Conservation (phyloP, 352 stramenopile genomes). For the Globisporangium barbulae region DNA sequence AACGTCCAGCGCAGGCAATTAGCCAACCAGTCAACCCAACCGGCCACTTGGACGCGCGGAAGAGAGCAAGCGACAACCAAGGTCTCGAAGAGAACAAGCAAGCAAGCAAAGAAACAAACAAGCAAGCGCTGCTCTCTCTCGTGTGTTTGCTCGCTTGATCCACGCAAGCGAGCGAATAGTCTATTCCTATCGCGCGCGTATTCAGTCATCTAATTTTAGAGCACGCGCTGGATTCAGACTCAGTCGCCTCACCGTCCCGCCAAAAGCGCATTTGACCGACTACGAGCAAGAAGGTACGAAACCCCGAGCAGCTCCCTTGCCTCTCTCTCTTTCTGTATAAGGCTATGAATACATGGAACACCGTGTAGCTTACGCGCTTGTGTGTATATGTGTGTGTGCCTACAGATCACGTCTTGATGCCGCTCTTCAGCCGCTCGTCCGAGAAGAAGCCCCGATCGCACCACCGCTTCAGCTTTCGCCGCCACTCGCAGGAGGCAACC, state of each 20-base stretch:
- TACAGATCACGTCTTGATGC: slow-evolving; percentile 28
- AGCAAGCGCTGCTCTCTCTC: not conserved
- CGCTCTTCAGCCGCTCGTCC: slow-evolving; percentile 61
- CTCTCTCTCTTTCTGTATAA: not conserved
- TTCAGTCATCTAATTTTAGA: not conserved
- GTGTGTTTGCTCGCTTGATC: not conserved
- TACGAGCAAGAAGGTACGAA: slow-evolving; percentile 1
- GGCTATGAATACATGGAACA: not conserved
- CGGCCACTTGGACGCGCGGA: not conserved
- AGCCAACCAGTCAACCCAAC: not conserved
- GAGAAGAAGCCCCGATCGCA: slow-evolving; percentile 45
- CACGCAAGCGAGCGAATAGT: not conserved
- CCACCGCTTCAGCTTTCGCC: slow-evolving; percentile 65
- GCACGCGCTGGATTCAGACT: not conserved
- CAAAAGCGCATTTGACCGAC: slow-evolving; percentile 6
- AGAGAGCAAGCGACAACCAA: slow-evolving; percentile 4
- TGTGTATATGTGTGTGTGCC: not conserved
- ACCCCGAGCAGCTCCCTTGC: not conserved
- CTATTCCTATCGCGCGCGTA: slow-evolving; percentile 2
- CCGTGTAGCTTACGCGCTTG: not conserved
- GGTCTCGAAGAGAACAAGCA: not conserved
- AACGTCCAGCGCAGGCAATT: slow-evolving; percentile 2
- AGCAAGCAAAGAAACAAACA: slow-evolving; percentile 1
- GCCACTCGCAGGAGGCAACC: slow-evolving; percentile 37
- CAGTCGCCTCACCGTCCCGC: not conserved